Evolutionary conservation across 441 rosid genomes (phyloP).

Genomic region (Erysimum cheiri): DNA sequence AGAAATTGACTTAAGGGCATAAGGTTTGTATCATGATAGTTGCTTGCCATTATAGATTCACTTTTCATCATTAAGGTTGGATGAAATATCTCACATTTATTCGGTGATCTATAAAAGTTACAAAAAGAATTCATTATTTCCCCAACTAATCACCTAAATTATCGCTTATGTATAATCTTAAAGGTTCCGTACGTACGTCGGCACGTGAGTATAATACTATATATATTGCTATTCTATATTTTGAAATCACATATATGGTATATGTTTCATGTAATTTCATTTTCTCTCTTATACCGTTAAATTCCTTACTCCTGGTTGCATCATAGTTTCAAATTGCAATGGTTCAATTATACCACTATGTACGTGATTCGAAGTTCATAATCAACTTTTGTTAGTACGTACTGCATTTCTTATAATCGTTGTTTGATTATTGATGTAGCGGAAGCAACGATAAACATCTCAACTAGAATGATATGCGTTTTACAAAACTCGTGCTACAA

Average conservation of each 20-base stretch:
- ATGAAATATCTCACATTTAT: slow-evolving; percentile 34
- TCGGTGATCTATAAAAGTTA: slow-evolving; percentile 26
- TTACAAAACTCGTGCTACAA: neutral
- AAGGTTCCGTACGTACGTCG: slow-evolving; percentile 22
- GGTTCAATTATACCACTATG: neutral
- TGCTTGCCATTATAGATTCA: slow-evolving; percentile 40
- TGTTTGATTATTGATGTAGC: neutral
- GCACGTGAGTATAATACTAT: slow-evolving; percentile 20
- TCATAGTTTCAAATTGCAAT: neutral
- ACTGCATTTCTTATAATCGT: too few species aligned
- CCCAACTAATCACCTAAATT: slow-evolving; percentile 31
- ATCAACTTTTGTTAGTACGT: neutral
- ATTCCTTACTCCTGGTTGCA: neutral
- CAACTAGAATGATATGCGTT: neutral
- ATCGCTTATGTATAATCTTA: slow-evolving; percentile 6
- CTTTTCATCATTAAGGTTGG: slow-evolving; percentile 38
- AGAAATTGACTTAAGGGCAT: slow-evolving; percentile 46
- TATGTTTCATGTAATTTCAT: neutral
- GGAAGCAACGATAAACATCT: neutral
- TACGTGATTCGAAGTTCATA: neutral
- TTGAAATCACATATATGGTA: neutral
- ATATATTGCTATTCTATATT: neutral
- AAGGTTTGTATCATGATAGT: slow-evolving; percentile 51
- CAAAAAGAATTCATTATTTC: slow-evolving; percentile 27
- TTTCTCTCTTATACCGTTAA: neutral